Base-by-base conservation (phyloP, 2,329 filamentous ascomycete genomes). In the Colletotrichum falcatum region DNA sequence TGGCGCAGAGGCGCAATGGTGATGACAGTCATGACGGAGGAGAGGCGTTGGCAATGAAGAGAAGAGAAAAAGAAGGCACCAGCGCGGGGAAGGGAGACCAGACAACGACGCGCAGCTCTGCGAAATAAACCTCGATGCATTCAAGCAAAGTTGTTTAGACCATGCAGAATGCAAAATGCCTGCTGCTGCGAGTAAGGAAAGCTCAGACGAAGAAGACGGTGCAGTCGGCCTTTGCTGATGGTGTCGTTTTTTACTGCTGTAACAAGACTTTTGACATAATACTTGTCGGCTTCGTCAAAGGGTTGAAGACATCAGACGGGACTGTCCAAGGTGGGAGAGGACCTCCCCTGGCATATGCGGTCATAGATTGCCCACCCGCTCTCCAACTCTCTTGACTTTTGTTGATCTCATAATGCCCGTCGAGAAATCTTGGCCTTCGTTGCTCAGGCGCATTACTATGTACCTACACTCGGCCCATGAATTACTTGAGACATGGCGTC, bases 401-500 rank as follows among this genome's bases (percentile, higher is more conserved):
- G 33, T 28, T 39, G 46, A 28, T 51, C 30, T 51, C 56, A 46
- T 42, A 42, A 44, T 16, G 46, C 28, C n/a, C 26, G 37, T 35
- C 42, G 20, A 60, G 42, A 26, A 12, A 20, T 46, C 28, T 23
- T 33, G 28, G 39, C 20, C 42, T 60, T 18, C 20, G 23, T 48
- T 60, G 56, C 28, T 23, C 39, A 33, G 20, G 7, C 14, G 8
- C 66, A 65, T 51, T 28, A 44, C 56, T 49, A 26, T 23, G 48
- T 12, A 60, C 26, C n/a, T 69, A 23, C 44, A 20, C 44, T 46
- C 28, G 35, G 35, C 37, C 26, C 66, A 66, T 61, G 63, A 64
- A 70, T 61, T 37, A 56, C 55, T 61, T 53, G 63, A 66, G 63
- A 70, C 58, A 70, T 26, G 26, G 28, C 67, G 64, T 70, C 63